phyloP scores from a whole-genome alignment of 192 early-diverging fungal genomes.

The Funneliformis mosseae region DNA sequence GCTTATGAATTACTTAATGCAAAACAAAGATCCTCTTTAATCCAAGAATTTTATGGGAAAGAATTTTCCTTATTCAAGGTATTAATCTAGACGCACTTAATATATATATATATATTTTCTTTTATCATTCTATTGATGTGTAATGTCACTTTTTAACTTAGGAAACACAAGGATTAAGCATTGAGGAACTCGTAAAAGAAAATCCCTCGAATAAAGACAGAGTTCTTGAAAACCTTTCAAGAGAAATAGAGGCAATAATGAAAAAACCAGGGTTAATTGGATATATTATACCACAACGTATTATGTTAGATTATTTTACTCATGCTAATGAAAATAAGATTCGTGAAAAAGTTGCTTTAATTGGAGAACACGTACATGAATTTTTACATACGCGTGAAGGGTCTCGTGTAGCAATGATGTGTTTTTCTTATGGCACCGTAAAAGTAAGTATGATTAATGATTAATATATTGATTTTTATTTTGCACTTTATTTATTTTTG shows the following conservation, averaged over 20 bases:
- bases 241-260: conserved; percentile 69
- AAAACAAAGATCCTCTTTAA: conserved; percentile 67
- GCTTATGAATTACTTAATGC: conserved; percentile 80
- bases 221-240: conserved; percentile 72
- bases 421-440: conserved; percentile 72
- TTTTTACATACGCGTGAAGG: conserved; percentile 94
- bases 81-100: neutral
- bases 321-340: conserved; percentile 58
- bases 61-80: conserved; percentile 88
- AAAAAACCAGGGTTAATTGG: conserved; percentile 74
- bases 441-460: conserved; percentile 48
- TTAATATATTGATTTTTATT: neutral
- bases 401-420: conserved; percentile 81
- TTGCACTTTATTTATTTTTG: too few relatives aligned
- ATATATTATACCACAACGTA: conserved; percentile 84
- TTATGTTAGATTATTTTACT: conserved; percentile 82
- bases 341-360: conserved; percentile 67
- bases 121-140: neutral
- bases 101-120: too few relatives aligned
- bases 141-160: neutral
- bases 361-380: conserved; percentile 83
- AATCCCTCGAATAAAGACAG: conserved; percentile 71
- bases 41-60: conserved; percentile 93
- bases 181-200: conserved; percentile 61
- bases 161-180: conserved; percentile 39